Evolutionary conservation across 441 rosid genomes (phyloP).

Genomic region (Bocquillonia castaneifolia): DNA sequence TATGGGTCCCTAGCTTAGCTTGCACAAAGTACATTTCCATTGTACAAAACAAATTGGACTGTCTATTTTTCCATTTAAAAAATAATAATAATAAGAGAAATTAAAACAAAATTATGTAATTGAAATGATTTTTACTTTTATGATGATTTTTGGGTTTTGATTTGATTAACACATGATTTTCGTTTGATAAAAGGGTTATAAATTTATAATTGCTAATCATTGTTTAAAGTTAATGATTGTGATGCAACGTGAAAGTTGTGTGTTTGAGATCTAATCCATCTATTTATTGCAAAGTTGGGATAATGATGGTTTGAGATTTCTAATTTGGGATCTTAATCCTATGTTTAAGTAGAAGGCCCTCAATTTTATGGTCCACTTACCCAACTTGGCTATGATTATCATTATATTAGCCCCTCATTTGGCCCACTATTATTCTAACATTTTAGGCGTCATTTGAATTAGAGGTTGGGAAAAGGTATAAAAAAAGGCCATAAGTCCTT

Average conservation of each 20-base stretch:
- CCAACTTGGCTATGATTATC: not conserved
- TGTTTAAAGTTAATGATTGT: not conserved
- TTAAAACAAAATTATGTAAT: not conserved
- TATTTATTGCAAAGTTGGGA: conserved; percentile 8
- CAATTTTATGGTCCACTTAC: conserved; percentile 6
- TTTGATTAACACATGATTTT: conserved; percentile 10
- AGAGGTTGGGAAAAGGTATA: too few relatives aligned
- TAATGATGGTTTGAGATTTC: conserved; percentile 19
- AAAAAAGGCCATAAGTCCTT: too few relatives aligned
- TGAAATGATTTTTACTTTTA: not conserved
- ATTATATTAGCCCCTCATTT: not conserved
- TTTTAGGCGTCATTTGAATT: too few relatives aligned
- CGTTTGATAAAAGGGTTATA: not conserved
- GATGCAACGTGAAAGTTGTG: not conserved
- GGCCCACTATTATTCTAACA: not conserved
- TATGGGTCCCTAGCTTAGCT: conserved; percentile 13
- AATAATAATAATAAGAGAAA: too few relatives aligned
- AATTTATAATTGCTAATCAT: not conserved
- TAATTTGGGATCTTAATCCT: not conserved
- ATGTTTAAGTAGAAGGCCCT: not conserved
- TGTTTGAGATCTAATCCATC: not conserved
- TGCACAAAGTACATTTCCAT: conserved; percentile 21
- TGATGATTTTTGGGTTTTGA: not conserved
- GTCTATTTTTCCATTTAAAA: not conserved
- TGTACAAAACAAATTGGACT: conserved; percentile 12